A percentile compares a stretch with the other conserved stretches of the same genome.
phyloP scores from a whole-genome alignment of 208 protist species.

The Acanthamoeba divionensis region DNA sequence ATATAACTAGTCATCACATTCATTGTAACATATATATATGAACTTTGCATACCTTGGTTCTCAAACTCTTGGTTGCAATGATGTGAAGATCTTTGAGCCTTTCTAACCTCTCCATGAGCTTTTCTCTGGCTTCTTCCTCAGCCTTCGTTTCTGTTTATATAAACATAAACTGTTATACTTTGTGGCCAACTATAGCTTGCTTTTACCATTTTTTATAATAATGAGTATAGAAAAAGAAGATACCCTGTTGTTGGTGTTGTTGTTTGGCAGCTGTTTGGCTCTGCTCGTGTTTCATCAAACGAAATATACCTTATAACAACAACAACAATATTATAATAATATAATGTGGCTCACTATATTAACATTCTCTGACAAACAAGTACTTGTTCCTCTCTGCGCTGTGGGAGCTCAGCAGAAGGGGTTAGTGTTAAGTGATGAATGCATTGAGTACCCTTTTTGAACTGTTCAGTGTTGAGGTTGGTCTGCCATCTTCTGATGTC shows the following conservation, averaged over 20 bases:
- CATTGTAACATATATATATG: too few relatives aligned
- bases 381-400: too few relatives aligned
- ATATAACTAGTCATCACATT: too few relatives aligned
- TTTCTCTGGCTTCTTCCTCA: not conserved
- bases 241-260: not conserved
- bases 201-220: not conserved
- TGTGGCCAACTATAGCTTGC: too few relatives aligned
- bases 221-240: not conserved
- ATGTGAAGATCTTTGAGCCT: not conserved
- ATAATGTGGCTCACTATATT: too few relatives aligned
- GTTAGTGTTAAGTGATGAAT: too few relatives aligned
- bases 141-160: too few relatives aligned
- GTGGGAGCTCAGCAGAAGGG: too few relatives aligned
- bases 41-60: not conserved
- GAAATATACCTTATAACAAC: not conserved
- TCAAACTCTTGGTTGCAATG: not conserved
- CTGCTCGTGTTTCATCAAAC: not conserved
- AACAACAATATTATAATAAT: too few relatives aligned
- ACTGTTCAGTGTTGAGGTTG: constrained; percentile 16
- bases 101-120: not conserved
- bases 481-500: not conserved
- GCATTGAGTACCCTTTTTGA: not conserved
- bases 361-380: too few relatives aligned
- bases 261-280: not conserved
- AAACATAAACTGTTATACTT: too few relatives aligned